Evolutionary conservation across 768 basidiomycete genomes (phyloP).

Genomic region (Tremella mesenterica): DNA sequence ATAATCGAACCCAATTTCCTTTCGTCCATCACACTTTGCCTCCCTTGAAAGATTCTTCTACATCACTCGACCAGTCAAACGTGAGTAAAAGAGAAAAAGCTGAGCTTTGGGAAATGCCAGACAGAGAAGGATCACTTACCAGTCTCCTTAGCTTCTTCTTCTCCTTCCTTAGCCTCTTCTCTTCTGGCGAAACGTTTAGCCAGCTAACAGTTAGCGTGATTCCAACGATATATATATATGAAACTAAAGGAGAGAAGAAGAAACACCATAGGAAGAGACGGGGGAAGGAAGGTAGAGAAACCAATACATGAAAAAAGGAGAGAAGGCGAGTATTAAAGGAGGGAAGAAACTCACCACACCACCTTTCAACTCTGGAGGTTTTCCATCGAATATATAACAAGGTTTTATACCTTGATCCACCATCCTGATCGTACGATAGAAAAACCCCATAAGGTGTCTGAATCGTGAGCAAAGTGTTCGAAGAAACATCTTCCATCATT

Average conservation of each 20-base stretch:
- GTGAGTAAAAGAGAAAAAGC: no score
- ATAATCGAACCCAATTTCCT: no score
- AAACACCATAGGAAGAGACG: not conserved
- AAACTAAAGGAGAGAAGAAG: no score
- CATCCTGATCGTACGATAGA: slow-evolving; percentile 93
- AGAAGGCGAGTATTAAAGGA: not conserved
- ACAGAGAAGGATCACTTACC: no score
- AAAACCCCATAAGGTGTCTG: slow-evolving; percentile 95
- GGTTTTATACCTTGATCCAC: slow-evolving; percentile 99
- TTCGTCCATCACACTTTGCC: not conserved
- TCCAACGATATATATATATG: no score
- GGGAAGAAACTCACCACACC: slow-evolving; percentile 65
- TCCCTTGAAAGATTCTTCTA: not conserved
- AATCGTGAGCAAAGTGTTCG: not conserved
- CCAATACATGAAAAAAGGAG: not conserved
- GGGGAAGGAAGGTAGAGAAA: not conserved
- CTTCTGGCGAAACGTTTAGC: slow-evolving; percentile 86
- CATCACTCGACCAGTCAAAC: slow-evolving; percentile 12
- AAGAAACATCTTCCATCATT: no score
- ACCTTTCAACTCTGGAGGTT: slow-evolving; percentile 93
- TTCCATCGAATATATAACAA: slow-evolving; percentile 95
- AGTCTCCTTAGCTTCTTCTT: slow-evolving; percentile 92
- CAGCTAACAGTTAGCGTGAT: slow-evolving; percentile 52
- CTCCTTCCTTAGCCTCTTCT: slow-evolving; percentile 87
- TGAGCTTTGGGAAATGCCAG: no score